A percentile compares a stretch with the other conserved stretches of the same genome.
phyloP scores from a whole-genome alignment of 345 rosid species.

The Boechera retrofracta region DNA sequence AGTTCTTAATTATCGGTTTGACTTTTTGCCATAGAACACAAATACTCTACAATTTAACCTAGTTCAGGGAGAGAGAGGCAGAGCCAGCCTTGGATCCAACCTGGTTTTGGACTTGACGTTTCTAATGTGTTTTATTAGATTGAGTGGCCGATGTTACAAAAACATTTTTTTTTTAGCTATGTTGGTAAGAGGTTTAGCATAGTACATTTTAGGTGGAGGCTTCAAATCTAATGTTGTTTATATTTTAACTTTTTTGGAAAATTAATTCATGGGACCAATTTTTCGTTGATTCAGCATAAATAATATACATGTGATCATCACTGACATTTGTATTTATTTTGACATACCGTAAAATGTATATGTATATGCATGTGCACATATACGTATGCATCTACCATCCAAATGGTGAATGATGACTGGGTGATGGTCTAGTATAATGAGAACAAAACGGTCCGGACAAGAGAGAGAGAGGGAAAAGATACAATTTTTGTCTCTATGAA shows the following conservation, averaged over 20 bases:
- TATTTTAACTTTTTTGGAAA: neutral
- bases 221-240: neutral
- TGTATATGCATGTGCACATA: constrained; percentile 15
- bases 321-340: constrained; percentile 39
- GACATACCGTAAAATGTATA: constrained; percentile 27
- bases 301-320: constrained; percentile 37
- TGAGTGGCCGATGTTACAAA: neutral
- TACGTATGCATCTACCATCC: constrained; percentile 6
- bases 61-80: neutral
- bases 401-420: constrained; percentile 24
- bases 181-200: constrained; percentile 2
- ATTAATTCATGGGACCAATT: neutral
- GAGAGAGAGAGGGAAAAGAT: constrained; percentile 29
- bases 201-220: neutral
- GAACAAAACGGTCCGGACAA: constrained; percentile 35
- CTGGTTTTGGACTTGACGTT: neutral
- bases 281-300: constrained; percentile 18
- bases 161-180: neutral
- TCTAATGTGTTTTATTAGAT: neutral
- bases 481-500: constrained; percentile 29
- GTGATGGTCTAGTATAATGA: neutral
- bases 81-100: neutral
- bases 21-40: neutral
- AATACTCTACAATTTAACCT: neutral
- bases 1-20: neutral